Evolutionary conservation across 768 basidiomycete genomes (phyloP), one percentile per base, ranked within the genome.

Genomic region (Albatrellus ellisii): DNA sequence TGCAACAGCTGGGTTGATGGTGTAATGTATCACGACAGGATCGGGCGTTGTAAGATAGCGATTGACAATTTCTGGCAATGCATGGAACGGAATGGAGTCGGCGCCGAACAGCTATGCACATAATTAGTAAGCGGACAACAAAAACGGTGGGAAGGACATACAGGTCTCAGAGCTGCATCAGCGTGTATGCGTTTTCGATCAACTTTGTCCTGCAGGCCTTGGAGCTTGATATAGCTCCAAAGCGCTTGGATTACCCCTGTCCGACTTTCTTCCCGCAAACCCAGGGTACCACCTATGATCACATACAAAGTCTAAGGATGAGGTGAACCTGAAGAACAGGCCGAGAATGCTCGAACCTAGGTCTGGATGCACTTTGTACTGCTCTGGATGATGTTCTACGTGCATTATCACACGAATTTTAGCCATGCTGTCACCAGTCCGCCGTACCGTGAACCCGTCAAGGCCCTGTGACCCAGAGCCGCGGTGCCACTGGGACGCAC

Each of bases 151-250:
- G 22, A 46, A 18, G 26, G 6, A 57, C 62, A 46, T 55, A 88
- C 87, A 0, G 71, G 67, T 57, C 73, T 66, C 33, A 88, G 63
- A 42, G 67, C 68, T 10, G 77, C 81, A 52, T 89, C 86, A 2
- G 76, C 68, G 9, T 73, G 72, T 39, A 89, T 74, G 39, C 75
- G 57, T 28, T 78, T 71, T 43, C 85, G 66, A 58, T 89, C 85
- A 0, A 73, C 72, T 50, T 87, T 88, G 59, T 89, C 87, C 59
- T 89, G 86, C 14, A 92, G 62, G 20, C 76, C 73, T 50, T 89
- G 69, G 11, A 79, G 64, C 56, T 91, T 94, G 62, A 95, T 83
- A 52, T 92, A 90, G 53, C 83, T 86, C 92, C 92, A 98, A 9
- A 95, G 57, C 0, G 84, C 73, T 43, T 87, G 79, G 14, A 94